Evolutionary conservation across 495 filamentous ascomycete species (phyloP).

Genomic region (Aspergillus cavernicola): DNA sequence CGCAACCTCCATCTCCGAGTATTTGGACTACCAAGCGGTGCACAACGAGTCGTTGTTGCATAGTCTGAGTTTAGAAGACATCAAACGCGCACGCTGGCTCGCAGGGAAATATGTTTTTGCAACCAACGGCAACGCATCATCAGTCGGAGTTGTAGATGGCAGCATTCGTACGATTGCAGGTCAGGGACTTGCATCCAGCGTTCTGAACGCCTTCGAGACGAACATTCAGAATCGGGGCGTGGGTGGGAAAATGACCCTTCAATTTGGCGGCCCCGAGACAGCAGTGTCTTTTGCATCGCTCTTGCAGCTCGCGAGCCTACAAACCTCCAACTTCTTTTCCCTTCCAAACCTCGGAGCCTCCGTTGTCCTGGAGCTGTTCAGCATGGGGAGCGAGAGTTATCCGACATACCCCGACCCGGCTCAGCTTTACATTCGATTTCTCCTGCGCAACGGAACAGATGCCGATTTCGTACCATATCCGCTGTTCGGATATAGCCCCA

Average conservation of each 20-base stretch:
- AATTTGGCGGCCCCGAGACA: conserved; percentile 68
- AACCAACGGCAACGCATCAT: conserved; percentile 58
- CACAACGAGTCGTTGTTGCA: conserved; percentile 64
- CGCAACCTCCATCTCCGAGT: conserved; percentile 63
- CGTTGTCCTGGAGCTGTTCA: conserved; percentile 74
- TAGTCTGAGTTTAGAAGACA: conserved; percentile 46
- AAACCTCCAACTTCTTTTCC: conserved; percentile 61
- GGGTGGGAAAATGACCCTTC: conserved; percentile 53
- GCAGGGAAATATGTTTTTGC: conserved; percentile 63
- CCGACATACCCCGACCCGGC: conserved; percentile 47
- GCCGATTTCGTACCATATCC: conserved; percentile 53
- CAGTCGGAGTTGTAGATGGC: conserved; percentile 38
- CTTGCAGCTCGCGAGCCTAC: conserved; percentile 47
- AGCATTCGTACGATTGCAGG: conserved; percentile 61
- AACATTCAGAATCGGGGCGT: conserved; percentile 42
- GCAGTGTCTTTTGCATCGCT: conserved; percentile 75
- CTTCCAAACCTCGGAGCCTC: conserved; percentile 65
- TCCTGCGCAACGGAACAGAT: conserved; percentile 69
- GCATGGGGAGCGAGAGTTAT: conserved; percentile 42
- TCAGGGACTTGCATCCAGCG: conserved; percentile 61
- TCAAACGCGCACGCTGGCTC: conserved; percentile 57
- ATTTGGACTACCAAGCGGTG: conserved; percentile 66
- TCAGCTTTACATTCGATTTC: conserved; percentile 69
- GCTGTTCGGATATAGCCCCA: conserved; percentile 58
- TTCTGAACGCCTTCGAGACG: conserved; percentile 51